Evolutionary conservation across 179 eudicot species (phyloP).

Genomic region (Sideroxylon spinosum): DNA sequence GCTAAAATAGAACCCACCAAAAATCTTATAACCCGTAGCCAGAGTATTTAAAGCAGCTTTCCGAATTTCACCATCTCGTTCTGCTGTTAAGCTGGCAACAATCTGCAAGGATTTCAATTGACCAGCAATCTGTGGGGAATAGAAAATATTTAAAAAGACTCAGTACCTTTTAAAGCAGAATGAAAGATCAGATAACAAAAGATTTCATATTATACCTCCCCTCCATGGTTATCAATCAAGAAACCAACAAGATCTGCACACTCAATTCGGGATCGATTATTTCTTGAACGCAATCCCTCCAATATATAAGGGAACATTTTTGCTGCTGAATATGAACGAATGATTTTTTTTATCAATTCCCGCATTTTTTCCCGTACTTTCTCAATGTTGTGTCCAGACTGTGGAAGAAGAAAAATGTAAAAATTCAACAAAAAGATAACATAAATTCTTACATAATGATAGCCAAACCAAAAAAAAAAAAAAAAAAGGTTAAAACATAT

Average conservation of each 20-base stretch:
- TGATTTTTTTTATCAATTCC: slow-evolving; percentile 70
- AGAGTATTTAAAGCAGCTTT: slow-evolving; percentile 87
- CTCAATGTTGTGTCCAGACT: slow-evolving; percentile 97
- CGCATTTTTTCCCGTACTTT: slow-evolving; percentile 86
- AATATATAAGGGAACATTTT: slow-evolving; percentile 74
- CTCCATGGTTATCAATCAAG: slow-evolving; percentile 74
- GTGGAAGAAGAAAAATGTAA: slow-evolving; percentile 21
- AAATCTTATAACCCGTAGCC: slow-evolving; percentile 83
- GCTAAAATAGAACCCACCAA: slow-evolving; percentile 45
- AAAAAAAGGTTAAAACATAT: no score
- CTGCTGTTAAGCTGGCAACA: slow-evolving; percentile 90
- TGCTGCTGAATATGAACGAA: slow-evolving; percentile 69
- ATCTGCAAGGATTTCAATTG: slow-evolving; percentile 88
- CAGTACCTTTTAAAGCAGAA: no score
- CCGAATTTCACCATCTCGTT: slow-evolving; percentile 88
- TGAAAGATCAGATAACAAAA: not conserved
- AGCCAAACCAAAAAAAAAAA: no score
- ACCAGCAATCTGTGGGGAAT: slow-evolving; percentile 53
- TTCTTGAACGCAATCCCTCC: slow-evolving; percentile 93
- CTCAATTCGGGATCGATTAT: slow-evolving; percentile 81
- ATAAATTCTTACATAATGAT: not conserved
- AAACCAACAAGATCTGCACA: slow-evolving; percentile 81
- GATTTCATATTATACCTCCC: slow-evolving; percentile 50
- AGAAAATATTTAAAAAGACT: not conserved
- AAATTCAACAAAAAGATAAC: not conserved